These are phyloP conservation scores for Byssoonygena ceratinophila DNA, from an alignment of 2,329 filamentous ascomycete species.

Conservation along the genomic window DNA sequence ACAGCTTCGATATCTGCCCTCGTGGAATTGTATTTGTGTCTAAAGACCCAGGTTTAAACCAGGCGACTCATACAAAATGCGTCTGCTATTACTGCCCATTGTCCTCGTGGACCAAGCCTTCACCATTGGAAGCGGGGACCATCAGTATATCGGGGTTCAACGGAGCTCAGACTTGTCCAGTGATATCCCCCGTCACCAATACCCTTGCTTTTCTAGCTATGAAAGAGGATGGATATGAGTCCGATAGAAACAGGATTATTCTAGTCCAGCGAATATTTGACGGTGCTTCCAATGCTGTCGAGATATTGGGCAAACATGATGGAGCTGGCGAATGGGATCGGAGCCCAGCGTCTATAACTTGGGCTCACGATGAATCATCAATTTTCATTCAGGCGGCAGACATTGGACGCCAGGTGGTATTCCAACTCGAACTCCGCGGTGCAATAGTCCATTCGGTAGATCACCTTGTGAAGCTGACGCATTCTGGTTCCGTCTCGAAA, in stretches of 20 bases:
- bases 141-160: slow-evolving; percentile 21
- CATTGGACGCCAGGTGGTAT: slow-evolving; percentile 34
- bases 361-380: slow-evolving; percentile 34
- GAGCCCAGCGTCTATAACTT: slow-evolving; percentile 34
- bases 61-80: slow-evolving; percentile 39
- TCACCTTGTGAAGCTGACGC: slow-evolving; percentile 30
- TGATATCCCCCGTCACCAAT: slow-evolving; percentile 36
- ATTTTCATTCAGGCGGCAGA: slow-evolving; percentile 36
- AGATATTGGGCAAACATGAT: slow-evolving; percentile 31
- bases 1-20: slow-evolving; percentile 39
- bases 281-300: slow-evolving; percentile 19
- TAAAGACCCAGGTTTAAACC: slow-evolving; percentile 37
- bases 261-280: slow-evolving; percentile 35
- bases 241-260: slow-evolving; percentile 38
- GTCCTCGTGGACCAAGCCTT: slow-evolving; percentile 34
- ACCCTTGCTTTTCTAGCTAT: slow-evolving; percentile 37
- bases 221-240: slow-evolving; percentile 38
- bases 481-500: slow-evolving; percentile 34
- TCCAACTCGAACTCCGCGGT: slow-evolving; percentile 29
- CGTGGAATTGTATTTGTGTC: slow-evolving; percentile 38
- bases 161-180: slow-evolving; percentile 38
- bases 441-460: slow-evolving; percentile 24
- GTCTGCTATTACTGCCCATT: slow-evolving; percentile 38
- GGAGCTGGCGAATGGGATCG: slow-evolving; percentile 34
- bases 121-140: slow-evolving; percentile 25